phyloP scores from a whole-genome alignment of 192 early-diverging fungal genomes.

The Irineochytrium annulatum region DNA sequence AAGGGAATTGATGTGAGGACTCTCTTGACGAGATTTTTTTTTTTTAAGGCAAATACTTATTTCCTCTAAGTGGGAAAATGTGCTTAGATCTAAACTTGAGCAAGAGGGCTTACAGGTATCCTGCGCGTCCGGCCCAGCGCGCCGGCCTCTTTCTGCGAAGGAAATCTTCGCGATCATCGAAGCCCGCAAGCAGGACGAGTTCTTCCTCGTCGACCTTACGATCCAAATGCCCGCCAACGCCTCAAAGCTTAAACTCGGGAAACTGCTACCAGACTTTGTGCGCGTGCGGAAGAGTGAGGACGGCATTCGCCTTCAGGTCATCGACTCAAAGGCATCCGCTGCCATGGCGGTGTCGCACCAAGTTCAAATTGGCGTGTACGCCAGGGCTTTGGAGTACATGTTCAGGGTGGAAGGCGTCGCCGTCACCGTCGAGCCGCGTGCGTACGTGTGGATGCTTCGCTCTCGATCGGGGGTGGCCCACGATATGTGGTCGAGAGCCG shows the following conservation, averaged over 20 bases:
- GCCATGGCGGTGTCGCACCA: constrained; percentile 35
- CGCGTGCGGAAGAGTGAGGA: not conserved
- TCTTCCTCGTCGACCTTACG: constrained; percentile 9
- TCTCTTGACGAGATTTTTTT: too few species aligned
- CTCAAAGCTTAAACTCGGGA: not conserved
- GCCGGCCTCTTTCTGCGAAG: not conserved
- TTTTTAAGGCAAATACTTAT: too few species aligned
- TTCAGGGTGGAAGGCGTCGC: not conserved
- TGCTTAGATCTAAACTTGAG: too few species aligned
- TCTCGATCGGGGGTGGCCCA: not conserved
- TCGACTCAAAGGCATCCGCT: constrained; percentile 33
- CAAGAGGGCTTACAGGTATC: too few species aligned
- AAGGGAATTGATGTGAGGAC: too few species aligned
- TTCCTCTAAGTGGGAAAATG: too few species aligned
- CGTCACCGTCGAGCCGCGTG: not conserved
- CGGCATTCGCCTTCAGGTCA: constrained; percentile 8
- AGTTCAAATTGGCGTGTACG: constrained; percentile 36
- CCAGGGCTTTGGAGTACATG: not conserved
- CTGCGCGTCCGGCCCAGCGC: too few species aligned
- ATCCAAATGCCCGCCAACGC: not conserved
- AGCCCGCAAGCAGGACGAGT: constrained; percentile 27
- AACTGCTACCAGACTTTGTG: constrained; percentile 3
- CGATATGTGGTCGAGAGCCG: not conserved
- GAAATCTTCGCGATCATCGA: constrained; percentile 4
- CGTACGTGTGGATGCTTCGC: constrained; percentile 13